Base-by-base conservation (phyloP, 768 basidiomycete genomes). In the Pleurotus citrinopileatus region DNA sequence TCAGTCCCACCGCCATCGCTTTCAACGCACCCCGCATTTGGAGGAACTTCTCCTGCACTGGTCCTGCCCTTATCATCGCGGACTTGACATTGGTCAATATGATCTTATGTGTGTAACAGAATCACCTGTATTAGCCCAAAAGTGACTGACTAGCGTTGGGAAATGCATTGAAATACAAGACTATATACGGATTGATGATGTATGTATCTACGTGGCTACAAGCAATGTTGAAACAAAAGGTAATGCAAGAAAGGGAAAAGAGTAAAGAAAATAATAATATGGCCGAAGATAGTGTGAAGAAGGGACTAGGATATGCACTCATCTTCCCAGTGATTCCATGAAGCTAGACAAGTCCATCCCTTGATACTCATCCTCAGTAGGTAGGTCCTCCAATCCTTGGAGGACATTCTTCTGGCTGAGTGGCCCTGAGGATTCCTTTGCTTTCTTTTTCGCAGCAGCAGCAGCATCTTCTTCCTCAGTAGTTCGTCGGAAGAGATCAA, bases 351-450 rank as follows among this genome's bases (percentile, higher is more conserved):
- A 72, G 61, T 95, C 92, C 62, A 97, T 69, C 47, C 83, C 84
- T 65, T 91, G 84, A 65, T 97, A 98, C 70, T 98, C 96, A 52
- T 95, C 91, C 65, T 96, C 94, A 38, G 87, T 74, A 2, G 94
- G 94, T 44, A 98, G 73, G 61, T 97, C 96, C 60, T 96, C 94
- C 54, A 98, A 73, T 44, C 94, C 95, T 47, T 89, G 86, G 20
- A 98, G 73, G 27, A 96, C 75, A 65, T 88, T 91, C 75, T 91
- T 96, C 64, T 91, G 89, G 48, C 77, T 82, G 52, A 80, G 70
- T 32, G 86, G 77, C 26, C 86, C 83, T 47, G 73, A 66, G n/a
- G 69, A 54, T 52, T 85, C 80, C 57, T 74, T 83, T 25, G 72
- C 72, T 52, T 80, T 84, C 62, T 78, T 77, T 66, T 81, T 85